Evolutionary conservation across 805 yeast genomes (phyloP), one percentile per base, ranked within the genome.

Genomic region (Pichia exigua): DNA sequence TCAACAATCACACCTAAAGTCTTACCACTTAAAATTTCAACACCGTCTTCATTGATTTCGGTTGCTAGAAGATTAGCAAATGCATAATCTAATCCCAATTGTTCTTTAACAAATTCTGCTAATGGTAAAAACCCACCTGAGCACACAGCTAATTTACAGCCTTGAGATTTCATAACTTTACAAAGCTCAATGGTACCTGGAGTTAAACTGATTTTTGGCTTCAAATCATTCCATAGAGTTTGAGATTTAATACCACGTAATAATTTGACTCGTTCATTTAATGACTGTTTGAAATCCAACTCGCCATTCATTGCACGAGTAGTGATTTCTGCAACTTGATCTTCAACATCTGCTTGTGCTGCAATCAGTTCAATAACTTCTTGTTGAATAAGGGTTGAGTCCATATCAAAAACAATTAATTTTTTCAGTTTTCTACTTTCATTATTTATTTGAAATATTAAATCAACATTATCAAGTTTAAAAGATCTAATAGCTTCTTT

Each of bases 321-420:
- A 2, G 99, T 94, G 60, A 94, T 91, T 30, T 76, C 85, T 6
- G 92, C 86, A 8, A 94, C 99, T 65, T 88, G 74, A 7, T 76
- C 81, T 63, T 94, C 97, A 35, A 94, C 95, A 58, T 79, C 76
- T n/a, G 97, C 98, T 61, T 87, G 85, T 0, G 89, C 89, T 2
- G 99, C 99, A 58, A 94, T 92, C 63, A 94, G 69, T 64, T 94
- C 99, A 59, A 94, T 94, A 41, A 94, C 97, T 69, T 94, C 99
- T 69, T 94, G 98, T 65, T 86, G 83, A 57, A 94, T 94, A 63
- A 94, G 72, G 0, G 99, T 94, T 0, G 97, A 90, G 71, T 94
- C 99, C 99, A 94, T 94, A 62, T 94, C 99, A 64, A 94, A 94
- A 12, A 95, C 87, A 55, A 87, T 83, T 47, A 94, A 72, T 61